Evolutionary conservation across 179 eudicot genomes (phyloP), one percentile per base, ranked within the genome.

Genomic region (Corrigiola litoralis): DNA sequence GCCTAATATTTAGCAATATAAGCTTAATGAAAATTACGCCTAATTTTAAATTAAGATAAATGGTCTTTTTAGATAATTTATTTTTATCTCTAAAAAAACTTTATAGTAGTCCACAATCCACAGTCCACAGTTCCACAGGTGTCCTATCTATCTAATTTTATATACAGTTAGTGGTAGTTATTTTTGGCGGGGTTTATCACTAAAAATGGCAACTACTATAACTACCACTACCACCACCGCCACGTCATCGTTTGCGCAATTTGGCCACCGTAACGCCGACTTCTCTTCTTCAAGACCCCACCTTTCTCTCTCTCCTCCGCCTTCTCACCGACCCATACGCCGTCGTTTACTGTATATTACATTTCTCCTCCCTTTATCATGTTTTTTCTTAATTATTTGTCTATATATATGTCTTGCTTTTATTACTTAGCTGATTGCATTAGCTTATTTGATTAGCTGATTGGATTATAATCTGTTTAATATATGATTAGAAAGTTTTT

Each of bases 321-420:
- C 36, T 38, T 18, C 49, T 58, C 49, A 42, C 29, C 13, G 31
- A 24, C 62, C 29, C 2, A 34, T 13, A 50, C 80, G 73, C 32
- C 76, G 76, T 18, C 75, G 70, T 48, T 41, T 72, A 29, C 50
- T 68, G 80, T 76, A 62, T 4, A 27, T 14, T 42, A 28, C 44
- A 20, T 14, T 6, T n/a, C 33, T 7, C 34, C 18, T 36, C 31
- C 33, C 6, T 20, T 27, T 37, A 13, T 37, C 11, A 13, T 42
- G 18, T 6, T n/a, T 37, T 13, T 32, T 25, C 13, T 37, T 34
- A 4, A 32, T n/a, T 28, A 5, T 16, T 42, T 3, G 12, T 28
- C 18, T 16, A 41, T 28, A 10, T 2, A 31, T 37, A 37, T 23
- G 41, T 42, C 12, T 31, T 50, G 20, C n/a, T n/a, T 27, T n/a